Conservation (phyloP, 192 early-diverging fungal species). For the Coemansia sp. region DNA sequence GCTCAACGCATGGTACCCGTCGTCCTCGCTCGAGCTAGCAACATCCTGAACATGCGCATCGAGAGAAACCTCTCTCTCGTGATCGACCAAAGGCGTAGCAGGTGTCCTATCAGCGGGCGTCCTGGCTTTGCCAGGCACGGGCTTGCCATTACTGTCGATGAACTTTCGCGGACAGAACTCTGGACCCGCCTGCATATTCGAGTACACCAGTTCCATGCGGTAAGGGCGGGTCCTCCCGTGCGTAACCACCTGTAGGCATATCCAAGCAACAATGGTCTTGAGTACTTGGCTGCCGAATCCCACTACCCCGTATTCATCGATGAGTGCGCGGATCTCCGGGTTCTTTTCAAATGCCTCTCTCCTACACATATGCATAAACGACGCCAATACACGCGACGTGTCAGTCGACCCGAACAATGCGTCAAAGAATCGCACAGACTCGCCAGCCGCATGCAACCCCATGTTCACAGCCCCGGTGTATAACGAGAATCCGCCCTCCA, state of each 20-base stretch:
- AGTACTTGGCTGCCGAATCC: constrained; percentile 71
- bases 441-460: constrained; percentile 74
- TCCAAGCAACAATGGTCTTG: constrained; percentile 85
- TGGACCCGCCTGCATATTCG: constrained; percentile 26
- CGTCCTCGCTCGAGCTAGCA: constrained; percentile 4
- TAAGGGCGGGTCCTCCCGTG: constrained; percentile 59
- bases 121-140: constrained; percentile 5
- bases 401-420: constrained; percentile 95
- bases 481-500: constrained; percentile 74
- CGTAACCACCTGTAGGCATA: constrained; percentile 79
- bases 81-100: not conserved
- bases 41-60: not conserved
- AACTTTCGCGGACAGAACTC: constrained; percentile 48
- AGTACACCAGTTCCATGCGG: constrained; percentile 49
- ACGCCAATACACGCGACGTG: constrained; percentile 83
- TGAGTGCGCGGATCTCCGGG: constrained; percentile 61
- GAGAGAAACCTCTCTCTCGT: not conserved
- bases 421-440: constrained; percentile 89
- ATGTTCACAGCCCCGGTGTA: constrained; percentile 75
- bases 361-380: constrained; percentile 77
- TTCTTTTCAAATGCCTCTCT: constrained; percentile 72
- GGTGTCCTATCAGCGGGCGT: not conserved
- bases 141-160: constrained; percentile 41
- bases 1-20: constrained; percentile 31
- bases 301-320: constrained; percentile 66